Evolutionary conservation across 495 filamentous ascomycete species (phyloP).

Genomic region (Xylaria nigripes): DNA sequence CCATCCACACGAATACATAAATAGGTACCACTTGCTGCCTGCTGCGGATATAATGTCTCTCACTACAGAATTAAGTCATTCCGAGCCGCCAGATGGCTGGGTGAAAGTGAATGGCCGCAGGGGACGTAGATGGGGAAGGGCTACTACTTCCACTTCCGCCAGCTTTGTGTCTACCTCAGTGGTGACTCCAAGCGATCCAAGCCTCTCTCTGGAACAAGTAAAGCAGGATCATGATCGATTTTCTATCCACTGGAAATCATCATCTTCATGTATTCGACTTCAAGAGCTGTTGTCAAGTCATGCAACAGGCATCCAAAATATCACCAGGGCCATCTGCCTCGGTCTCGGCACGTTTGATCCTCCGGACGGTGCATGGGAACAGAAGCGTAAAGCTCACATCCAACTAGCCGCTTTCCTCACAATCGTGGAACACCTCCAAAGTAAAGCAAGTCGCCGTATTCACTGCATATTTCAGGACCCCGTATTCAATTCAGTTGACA

Average conservation of each 20-base stretch:
- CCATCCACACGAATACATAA: no score
- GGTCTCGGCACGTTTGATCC: constrained; percentile 40
- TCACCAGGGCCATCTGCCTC: constrained; percentile 36
- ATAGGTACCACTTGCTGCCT: background rate
- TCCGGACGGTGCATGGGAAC: constrained; percentile 25
- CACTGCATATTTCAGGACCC: constrained; percentile 61
- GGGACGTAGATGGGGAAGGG: background rate
- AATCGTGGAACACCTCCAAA: constrained; percentile 39
- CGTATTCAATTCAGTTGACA: constrained; percentile 55
- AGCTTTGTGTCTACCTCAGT: background rate
- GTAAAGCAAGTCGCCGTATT: constrained; percentile 16
- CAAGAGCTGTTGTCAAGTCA: constrained; percentile 12
- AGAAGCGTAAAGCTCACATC: constrained; percentile 31
- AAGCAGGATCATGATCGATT: constrained; percentile 17
- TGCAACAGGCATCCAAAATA: background rate
- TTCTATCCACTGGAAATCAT: constrained; percentile 15
- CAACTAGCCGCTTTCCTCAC: constrained; percentile 56
- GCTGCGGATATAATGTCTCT: constrained; percentile 1
- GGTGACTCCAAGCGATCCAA: background rate
- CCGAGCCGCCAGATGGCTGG: constrained; percentile 13
- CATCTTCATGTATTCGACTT: constrained; percentile 10
- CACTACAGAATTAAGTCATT: background rate
- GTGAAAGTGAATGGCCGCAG: constrained; percentile 12
- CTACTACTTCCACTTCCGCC: background rate
- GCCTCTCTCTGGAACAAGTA: constrained; percentile 15